Percentiles rank a stretch among this genome's conserved stretches.
Evolutionary conservation across 2,329 filamentous ascomycete genomes (phyloP).

Genomic region (Stagonosporopsis chrysanthemi): DNA sequence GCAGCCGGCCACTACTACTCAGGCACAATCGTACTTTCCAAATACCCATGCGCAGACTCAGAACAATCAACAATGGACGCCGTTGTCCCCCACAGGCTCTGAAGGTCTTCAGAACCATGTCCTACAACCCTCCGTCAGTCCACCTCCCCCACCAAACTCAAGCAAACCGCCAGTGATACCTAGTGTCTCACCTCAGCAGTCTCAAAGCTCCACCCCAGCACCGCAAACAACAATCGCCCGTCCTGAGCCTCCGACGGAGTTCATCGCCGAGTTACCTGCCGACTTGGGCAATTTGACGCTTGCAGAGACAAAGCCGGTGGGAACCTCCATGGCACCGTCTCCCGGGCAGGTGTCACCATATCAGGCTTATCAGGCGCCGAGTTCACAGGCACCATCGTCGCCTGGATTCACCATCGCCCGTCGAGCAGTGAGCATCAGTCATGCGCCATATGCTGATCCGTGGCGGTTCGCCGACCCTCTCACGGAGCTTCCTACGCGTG

Average conservation of each 20-base stretch:
- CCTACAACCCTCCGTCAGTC: conserved; percentile 25
- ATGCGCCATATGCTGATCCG: conserved; percentile 40
- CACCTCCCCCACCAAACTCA: conserved; percentile 25
- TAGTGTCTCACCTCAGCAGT: conserved; percentile 17
- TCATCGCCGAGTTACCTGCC: conserved; percentile 46
- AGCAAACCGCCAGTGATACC: conserved; percentile 20
- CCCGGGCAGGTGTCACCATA: conserved; percentile 28
- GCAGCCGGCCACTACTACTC: background rate
- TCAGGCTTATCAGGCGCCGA: conserved; percentile 38
- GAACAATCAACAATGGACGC: conserved; percentile 36
- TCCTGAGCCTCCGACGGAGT: conserved; percentile 31
- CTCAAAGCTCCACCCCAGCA: conserved; percentile 24
- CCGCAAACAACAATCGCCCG: conserved; percentile 16
- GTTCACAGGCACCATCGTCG: conserved; percentile 26
- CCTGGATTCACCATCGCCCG: conserved; percentile 39
- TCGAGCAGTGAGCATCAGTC: conserved; percentile 39
- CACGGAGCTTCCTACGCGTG: conserved; percentile 44
- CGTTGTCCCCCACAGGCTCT: conserved; percentile 25
- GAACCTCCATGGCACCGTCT: conserved; percentile 5
- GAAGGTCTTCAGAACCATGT: conserved; percentile 21
- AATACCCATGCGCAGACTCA: conserved; percentile 3
- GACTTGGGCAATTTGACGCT: conserved; percentile 40
- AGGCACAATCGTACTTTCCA: conserved; percentile 20
- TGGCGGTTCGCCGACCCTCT: conserved; percentile 45
- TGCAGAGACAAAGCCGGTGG: conserved; percentile 24